A percentile compares a stretch with the other conserved stretches of the same genome.
phyloP scores from a whole-genome alignment of 2,329 filamentous ascomycete genomes.

The Eutypella sp. region DNA sequence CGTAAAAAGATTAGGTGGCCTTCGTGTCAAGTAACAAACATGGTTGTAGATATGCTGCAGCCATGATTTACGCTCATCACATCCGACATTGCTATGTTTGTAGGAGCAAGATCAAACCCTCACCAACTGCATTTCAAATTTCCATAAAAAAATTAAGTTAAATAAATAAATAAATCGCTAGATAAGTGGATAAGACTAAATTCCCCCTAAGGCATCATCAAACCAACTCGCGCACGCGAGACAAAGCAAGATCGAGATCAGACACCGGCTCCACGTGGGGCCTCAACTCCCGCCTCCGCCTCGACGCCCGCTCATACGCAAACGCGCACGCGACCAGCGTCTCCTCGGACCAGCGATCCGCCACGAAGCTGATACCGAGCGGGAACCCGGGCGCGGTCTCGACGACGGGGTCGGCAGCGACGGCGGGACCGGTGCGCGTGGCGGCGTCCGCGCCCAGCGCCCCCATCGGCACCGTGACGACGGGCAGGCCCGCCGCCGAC shows the following conservation, averaged over 20 bases:
- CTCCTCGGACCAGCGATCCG: conserved; percentile 10
- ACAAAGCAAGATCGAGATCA: conserved; percentile 7
- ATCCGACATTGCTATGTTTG: too few species aligned
- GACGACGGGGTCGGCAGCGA: not conserved
- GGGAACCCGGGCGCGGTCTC: conserved; percentile 9
- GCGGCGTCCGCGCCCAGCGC: conserved; percentile 6
- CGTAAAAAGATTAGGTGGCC: too few species aligned
- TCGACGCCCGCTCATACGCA: conserved; percentile 13
- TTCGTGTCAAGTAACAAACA: too few species aligned
- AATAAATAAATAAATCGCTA: too few species aligned
- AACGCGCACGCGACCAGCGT: conserved; percentile 13
- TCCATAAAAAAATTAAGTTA: too few species aligned
- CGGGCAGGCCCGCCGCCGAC: conserved; percentile 9
- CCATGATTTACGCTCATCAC: too few species aligned
- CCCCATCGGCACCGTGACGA: conserved; percentile 18
- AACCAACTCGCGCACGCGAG: too few species aligned
- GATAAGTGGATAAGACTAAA: too few species aligned
- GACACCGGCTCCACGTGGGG: conserved; percentile 5
- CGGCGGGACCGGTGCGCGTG: conserved; percentile 1
- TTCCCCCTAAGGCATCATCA: too few species aligned
- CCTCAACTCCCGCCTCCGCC: conserved; percentile 4
- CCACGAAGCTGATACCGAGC: conserved; percentile 13
- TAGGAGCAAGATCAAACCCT: too few species aligned
- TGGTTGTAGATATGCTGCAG: too few species aligned
- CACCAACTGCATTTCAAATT: too few species aligned